Evolutionary conservation across 768 basidiomycete genomes (phyloP).

Genomic region (Neoboletus brunneissimus): DNA sequence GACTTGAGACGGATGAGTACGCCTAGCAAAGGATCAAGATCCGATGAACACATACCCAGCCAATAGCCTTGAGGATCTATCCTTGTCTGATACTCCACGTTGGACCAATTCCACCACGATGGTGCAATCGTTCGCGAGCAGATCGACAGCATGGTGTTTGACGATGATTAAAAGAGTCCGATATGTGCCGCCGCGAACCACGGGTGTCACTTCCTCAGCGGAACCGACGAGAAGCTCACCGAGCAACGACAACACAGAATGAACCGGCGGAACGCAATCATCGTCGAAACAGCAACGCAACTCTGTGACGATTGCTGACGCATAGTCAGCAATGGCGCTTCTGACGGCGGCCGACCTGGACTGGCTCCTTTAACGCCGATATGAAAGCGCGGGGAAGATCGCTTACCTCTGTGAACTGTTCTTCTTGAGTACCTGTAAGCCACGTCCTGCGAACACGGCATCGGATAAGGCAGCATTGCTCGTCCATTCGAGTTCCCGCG

Average conservation of each 20-base stretch:
- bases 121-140: slow-evolving; percentile 32
- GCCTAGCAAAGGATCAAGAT: not conserved
- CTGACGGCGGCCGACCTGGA: slow-evolving; percentile 19
- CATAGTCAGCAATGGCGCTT: slow-evolving; percentile 24
- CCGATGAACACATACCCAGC: slow-evolving; percentile 55
- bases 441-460: slow-evolving; percentile 40
- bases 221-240: slow-evolving; percentile 43
- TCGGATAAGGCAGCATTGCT: slow-evolving; percentile 45
- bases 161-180: slow-evolving; percentile 41
- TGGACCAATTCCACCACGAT: slow-evolving; percentile 40
- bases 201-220: slow-evolving; percentile 42
- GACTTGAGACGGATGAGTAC: slow-evolving; percentile 27
- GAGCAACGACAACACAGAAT: slow-evolving; percentile 35
- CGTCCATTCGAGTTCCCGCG: slow-evolving; percentile 53
- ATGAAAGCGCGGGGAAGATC: not conserved
- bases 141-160: slow-evolving; percentile 37
- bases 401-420: slow-evolving; percentile 42
- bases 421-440: slow-evolving; percentile 44
- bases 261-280: slow-evolving; percentile 23
- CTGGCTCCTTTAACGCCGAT: slow-evolving; percentile 3
- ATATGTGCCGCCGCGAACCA: slow-evolving; percentile 46
- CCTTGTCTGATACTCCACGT: slow-evolving; percentile 48
- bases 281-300: slow-evolving; percentile 7
- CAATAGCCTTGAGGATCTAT: slow-evolving; percentile 58
- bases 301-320: slow-evolving; percentile 12